A percentile compares a stretch with the other conserved stretches of the same genome.
These are phyloP conservation scores for Odonthalia washingtoniensis DNA, from an alignment of 31 red algal species.

Conservation along the genomic window DNA sequence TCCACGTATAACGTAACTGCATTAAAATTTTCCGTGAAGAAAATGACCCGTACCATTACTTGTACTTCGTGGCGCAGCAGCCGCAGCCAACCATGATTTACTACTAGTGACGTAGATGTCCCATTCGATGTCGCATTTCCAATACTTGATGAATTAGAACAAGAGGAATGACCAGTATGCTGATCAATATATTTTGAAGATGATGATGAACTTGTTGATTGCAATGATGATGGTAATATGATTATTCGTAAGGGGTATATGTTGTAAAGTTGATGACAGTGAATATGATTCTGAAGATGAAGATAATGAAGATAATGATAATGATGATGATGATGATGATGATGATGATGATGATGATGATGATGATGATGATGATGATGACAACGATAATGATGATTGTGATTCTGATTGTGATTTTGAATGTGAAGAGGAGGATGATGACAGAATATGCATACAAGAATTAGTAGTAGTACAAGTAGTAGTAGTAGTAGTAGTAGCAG, in stretches of 20 bases:
- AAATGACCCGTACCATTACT: conserved; percentile 45
- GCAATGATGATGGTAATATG: too few relatives aligned
- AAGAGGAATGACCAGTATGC: background rate
- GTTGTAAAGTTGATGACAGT: too few relatives aligned
- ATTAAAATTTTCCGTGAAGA: conserved; percentile 71
- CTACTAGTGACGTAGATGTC: conserved; percentile 20
- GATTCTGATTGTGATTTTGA: background rate
- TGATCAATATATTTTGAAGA: background rate
- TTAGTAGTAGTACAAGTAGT: background rate
- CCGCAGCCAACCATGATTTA: conserved; percentile 59
- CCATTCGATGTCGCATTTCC: background rate
- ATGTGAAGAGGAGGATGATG: too few relatives aligned
- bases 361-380: background rate
- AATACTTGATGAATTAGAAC: background rate
- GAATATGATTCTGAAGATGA: too few relatives aligned
- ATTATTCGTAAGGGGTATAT: too few relatives aligned
- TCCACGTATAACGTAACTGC: conserved; percentile 65
- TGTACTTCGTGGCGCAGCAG: conserved; percentile 51
- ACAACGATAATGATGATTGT: background rate
- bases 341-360: background rate
- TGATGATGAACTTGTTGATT: too few relatives aligned
- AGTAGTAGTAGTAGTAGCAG: background rate
- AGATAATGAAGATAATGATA: background rate
- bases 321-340: background rate
- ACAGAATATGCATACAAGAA: background rate